Percentiles rank a stretch among this genome's conserved stretches.
These are phyloP conservation scores for Berkeleyomyces basicola DNA, from an alignment of 2,329 filamentous ascomycete species.

Conservation along the genomic window DNA sequence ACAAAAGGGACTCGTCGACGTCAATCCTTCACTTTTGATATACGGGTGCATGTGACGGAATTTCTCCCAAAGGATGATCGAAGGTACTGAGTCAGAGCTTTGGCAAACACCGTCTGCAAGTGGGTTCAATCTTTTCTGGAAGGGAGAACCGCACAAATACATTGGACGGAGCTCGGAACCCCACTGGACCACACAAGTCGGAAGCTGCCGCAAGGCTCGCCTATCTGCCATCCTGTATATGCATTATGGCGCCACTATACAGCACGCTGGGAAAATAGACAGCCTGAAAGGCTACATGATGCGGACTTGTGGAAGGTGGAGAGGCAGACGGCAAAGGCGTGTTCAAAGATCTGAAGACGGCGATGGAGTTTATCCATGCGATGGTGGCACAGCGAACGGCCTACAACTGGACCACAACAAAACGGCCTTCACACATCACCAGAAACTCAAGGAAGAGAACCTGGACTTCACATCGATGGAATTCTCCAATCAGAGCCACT, in stretches of 20 bases:
- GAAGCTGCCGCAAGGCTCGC: neutral
- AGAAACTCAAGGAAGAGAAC: neutral
- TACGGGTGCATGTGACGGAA: slow-evolving; percentile 15
- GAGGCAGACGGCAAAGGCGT: neutral
- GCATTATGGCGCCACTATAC: neutral
- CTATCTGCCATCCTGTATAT: too few relatives aligned
- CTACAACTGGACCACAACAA: neutral
- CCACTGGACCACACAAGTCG: neutral
- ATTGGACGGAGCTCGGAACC: neutral
- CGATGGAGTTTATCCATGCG: neutral
- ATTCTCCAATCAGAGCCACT: neutral
- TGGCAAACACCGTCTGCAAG: slow-evolving; percentile 10
- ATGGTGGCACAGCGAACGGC: neutral
- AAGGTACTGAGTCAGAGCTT: slow-evolving; percentile 15
- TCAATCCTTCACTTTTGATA: slow-evolving; percentile 8
- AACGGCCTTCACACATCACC: neutral
- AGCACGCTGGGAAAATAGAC: neutral
- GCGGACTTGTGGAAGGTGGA: neutral
- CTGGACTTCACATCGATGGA: neutral
- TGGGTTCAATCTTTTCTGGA: slow-evolving; percentile 15
- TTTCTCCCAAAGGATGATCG: slow-evolving; percentile 15
- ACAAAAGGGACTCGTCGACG: neutral
- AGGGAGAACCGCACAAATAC: slow-evolving; percentile 11
- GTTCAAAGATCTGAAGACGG: neutral
- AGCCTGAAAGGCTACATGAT: slow-evolving; percentile 2